Percentiles rank a stretch among this genome's conserved stretches.
Conservation (phyloP, 2,329 filamentous ascomycete species). For the Fusarium mexicanum region DNA sequence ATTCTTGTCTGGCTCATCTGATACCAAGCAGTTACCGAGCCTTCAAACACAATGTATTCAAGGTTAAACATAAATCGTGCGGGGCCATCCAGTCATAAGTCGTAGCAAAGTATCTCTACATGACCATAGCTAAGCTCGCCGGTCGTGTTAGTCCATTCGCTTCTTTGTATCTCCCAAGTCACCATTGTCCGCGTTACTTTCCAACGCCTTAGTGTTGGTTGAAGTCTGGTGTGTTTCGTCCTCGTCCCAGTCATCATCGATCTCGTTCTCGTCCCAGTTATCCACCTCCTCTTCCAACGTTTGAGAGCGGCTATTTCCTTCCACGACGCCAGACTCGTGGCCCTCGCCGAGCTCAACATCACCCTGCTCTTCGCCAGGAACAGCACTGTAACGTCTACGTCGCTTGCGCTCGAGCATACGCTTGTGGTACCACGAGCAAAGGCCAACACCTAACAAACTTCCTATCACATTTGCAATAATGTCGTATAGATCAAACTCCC, state of each 20-base stretch:
- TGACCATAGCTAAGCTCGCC: neutral
- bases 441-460: constrained; percentile 73
- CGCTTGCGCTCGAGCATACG: constrained; percentile 91
- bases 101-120: neutral
- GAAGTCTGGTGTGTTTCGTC: constrained; percentile 51
- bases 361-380: constrained; percentile 70
- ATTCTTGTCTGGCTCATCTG: neutral
- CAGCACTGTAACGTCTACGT: constrained; percentile 75
- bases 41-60: neutral
- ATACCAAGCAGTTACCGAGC: neutral
- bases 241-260: constrained; percentile 67
- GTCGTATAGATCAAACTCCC: constrained; percentile 80
- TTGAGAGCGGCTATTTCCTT: constrained; percentile 45
- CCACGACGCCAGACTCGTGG: constrained; percentile 73
- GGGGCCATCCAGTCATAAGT: constrained; percentile 17
- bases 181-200: constrained; percentile 37
- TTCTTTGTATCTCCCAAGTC: constrained; percentile 48
- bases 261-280: constrained; percentile 89
- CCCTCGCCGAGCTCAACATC: constrained; percentile 83
- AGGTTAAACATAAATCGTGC: constrained; percentile 16
- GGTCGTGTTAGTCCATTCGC: constrained; percentile 44
- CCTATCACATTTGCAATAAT: constrained; percentile 89
- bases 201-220: constrained; percentile 20
- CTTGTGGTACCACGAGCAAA: constrained; percentile 93
- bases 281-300: constrained; percentile 84